Base-by-base conservation (phyloP, 140 eudicot species). In the Oenanthe javanica region DNA sequence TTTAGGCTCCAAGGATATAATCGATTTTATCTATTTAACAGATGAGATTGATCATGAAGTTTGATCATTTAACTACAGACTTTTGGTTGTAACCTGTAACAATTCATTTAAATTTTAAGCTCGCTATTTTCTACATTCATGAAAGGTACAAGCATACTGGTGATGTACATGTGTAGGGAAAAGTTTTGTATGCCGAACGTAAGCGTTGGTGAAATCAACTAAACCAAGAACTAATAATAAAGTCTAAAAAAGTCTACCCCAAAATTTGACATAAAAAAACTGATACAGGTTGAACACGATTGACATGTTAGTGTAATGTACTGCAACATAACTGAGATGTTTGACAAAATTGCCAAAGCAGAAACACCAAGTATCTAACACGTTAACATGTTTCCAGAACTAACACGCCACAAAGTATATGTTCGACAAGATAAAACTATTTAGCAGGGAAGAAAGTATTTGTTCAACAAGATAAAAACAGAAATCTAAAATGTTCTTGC, bases 11-110 rank as follows among this genome's bases (percentile, higher is more conserved):
- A 31, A 31, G 36, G 36, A 31, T 31, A 31, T 31, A 31, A 31
- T 31, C 36, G 0, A 31, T 31, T 31, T 31, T 31, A 31, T 31
- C 36, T 31, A 31, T 31, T 31, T 31, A 31, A 31, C 36, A 31
- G 36, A 31, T 31, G 36, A 31, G 36, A 31, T 31, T 31, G 36
- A 31, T 31, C 36, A 31, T 31, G 36, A 0, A 31, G 36, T 31
- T 31, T 31, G 36, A 31, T 31, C 36, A 31, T 31, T 31, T 31
- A 21, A 15, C 50, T 72, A 9, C 80, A 78, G 78, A 77, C 80
- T 50, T 75, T 84, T 23, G 79, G 69, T 70, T 78, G 70, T n/a
- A 75, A 50, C 48, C 72, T 54, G 23, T 18, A 4, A 50, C 54
- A 75, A 61, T 49, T 72, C 83, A 72, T 51, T 43, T 25, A 77